Percentiles rank a stretch among this genome's conserved stretches.
Evolutionary conservation across 2,329 filamentous ascomycete species (phyloP).

Genomic region (Arthrinium puccinioides): DNA sequence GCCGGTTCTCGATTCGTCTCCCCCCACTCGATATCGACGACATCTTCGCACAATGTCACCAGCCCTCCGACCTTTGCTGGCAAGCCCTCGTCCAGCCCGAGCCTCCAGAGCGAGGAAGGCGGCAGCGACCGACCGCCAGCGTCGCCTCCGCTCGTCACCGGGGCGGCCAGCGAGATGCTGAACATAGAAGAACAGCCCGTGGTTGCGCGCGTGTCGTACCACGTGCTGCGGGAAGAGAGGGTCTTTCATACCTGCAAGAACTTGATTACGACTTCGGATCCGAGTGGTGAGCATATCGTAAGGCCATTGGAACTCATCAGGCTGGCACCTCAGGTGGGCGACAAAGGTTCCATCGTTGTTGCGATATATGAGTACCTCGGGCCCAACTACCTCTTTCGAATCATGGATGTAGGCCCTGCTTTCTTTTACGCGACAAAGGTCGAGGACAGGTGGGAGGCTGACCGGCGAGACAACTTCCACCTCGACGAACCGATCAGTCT

Average conservation of each 20-base stretch:
- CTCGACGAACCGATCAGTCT: conserved; percentile 59
- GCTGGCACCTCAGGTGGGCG: conserved; percentile 59
- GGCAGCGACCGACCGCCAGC: conserved; percentile 29
- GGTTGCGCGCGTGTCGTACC: conserved; percentile 74
- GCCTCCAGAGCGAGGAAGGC: conserved; percentile 29
- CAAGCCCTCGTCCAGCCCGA: conserved; percentile 31
- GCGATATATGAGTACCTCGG: conserved; percentile 78
- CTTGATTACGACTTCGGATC: conserved; percentile 64
- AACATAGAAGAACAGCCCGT: conserved; percentile 56
- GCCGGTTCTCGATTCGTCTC: conserved; percentile 55
- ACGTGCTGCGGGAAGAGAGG: conserved; percentile 76
- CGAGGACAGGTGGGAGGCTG: conserved; percentile 41
- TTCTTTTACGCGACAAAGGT: conserved; percentile 53
- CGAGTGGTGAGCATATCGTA: conserved; percentile 67
- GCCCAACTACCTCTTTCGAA: conserved; percentile 59
- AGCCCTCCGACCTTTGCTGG: conserved; percentile 33
- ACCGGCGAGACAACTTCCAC: conserved; percentile 35
- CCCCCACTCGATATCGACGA: conserved; percentile 38
- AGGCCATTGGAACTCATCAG: conserved; percentile 74
- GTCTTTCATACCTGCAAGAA: conserved; percentile 77
- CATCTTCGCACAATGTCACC: conserved; percentile 34
- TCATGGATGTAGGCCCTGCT: conserved; percentile 73
- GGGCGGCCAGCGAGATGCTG: conserved; percentile 39
- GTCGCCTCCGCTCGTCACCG: conserved; percentile 23
- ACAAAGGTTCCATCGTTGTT: conserved; percentile 65